Percentiles rank a stretch among this genome's conserved stretches.
phyloP scores from a whole-genome alignment of 1,284 basidiomycete species.

The Ustilago hordei region DNA sequence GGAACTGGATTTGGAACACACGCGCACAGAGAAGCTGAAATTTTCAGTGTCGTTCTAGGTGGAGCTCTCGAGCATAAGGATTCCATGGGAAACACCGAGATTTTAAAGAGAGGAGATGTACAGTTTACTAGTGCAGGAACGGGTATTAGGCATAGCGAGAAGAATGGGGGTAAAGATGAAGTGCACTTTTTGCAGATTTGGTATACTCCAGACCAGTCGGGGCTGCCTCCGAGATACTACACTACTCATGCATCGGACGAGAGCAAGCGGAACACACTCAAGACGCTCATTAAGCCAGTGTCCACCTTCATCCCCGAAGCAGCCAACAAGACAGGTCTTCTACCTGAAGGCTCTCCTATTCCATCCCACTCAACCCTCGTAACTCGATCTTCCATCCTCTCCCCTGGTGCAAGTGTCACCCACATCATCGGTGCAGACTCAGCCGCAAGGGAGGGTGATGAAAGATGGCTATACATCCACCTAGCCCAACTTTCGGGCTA shows the following conservation, averaged over 20 bases:
- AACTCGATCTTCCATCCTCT: conserved; percentile 46
- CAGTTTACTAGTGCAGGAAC: conserved; percentile 91
- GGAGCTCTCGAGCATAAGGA: conserved; percentile 81
- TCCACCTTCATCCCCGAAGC: conserved; percentile 32
- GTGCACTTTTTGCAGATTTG: conserved; percentile 63
- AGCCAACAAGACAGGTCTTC: conserved; percentile 30
- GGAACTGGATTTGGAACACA: conserved; percentile 87
- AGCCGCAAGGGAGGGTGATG: conserved; percentile 18
- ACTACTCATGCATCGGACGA: conserved; percentile 50
- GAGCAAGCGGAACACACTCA: conserved; percentile 45
- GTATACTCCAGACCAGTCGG: conserved; percentile 49
- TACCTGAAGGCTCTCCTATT: conserved; percentile 47
- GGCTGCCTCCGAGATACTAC: conserved; percentile 53
- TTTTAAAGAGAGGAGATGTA: conserved; percentile 85
- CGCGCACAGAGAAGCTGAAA: conserved; percentile 80
- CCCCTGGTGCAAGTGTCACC: conserved; percentile 27
- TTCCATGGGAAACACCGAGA: conserved; percentile 87
- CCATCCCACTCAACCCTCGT: conserved; percentile 50
- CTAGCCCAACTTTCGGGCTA: conserved; percentile 54
- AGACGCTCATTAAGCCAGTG: conserved; percentile 56
- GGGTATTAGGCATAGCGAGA: conserved; percentile 78
- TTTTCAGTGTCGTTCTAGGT: conserved; percentile 86
- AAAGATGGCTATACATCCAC: conserved; percentile 61
- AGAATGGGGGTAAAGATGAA: conserved; percentile 77
- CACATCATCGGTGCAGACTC: conserved; percentile 53